phyloP scores from a whole-genome alignment of 163 green algal species.

The Chlamydomonas reinhardtii region DNA sequence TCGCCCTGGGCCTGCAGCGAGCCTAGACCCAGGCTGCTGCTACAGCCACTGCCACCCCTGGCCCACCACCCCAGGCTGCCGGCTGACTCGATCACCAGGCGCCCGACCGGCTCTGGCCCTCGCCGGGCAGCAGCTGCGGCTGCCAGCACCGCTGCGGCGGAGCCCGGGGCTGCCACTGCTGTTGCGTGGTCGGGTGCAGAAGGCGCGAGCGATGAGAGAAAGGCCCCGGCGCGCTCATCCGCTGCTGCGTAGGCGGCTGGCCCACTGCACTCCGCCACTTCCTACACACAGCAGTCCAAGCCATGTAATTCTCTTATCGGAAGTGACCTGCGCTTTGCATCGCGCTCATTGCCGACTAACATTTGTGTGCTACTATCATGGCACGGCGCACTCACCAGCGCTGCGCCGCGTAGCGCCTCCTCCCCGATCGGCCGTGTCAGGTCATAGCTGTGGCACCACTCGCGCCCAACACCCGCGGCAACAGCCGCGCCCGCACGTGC shows the following conservation, averaged over 20 bases:
- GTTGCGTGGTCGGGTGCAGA: background rate
- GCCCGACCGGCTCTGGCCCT: slow-evolving; percentile 48
- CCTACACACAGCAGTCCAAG: background rate
- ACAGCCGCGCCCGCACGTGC: slow-evolving; percentile 22
- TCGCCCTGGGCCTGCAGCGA: too few species aligned
- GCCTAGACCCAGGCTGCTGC: background rate
- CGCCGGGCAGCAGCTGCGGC: background rate
- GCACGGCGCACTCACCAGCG: slow-evolving; percentile 23
- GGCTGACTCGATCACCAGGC: slow-evolving; percentile 75
- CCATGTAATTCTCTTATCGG: too few species aligned
- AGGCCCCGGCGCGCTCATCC: background rate
- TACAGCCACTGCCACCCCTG: background rate
- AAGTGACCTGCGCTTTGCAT: too few species aligned
- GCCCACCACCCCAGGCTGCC: slow-evolving; percentile 61
- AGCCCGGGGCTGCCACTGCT: background rate
- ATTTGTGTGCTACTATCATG: background rate
- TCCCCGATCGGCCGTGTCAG: slow-evolving; percentile 59
- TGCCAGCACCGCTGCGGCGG: background rate
- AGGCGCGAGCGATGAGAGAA: background rate
- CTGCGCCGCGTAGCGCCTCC: slow-evolving; percentile 45
- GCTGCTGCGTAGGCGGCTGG: background rate
- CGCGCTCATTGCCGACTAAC: too few species aligned
- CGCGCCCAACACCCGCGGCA: slow-evolving; percentile 58
- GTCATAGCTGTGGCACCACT: slow-evolving; percentile 87
- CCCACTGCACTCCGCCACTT: background rate